Evolutionary conservation across 192 early-diverging fungal species (phyloP), one percentile per base, ranked within the genome.

Genomic region (Phycomyces nitens): DNA sequence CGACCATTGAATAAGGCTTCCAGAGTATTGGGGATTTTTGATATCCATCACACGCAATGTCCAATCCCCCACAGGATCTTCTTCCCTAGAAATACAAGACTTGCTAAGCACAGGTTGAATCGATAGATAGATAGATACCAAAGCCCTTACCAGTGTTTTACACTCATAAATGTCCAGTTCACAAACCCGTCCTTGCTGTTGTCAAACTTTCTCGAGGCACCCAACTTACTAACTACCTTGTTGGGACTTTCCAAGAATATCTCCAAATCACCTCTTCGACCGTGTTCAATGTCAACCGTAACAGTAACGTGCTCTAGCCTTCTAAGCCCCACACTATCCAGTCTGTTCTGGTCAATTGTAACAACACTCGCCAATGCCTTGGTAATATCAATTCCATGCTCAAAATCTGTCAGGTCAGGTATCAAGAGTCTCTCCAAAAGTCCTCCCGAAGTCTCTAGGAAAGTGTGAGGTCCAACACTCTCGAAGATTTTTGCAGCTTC

Each of bases 91-190:
- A 18, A 16, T 27, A 27, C 6, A 53, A 42, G 44, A 24, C 10
- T 18, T 6, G 5, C 10, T 41, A 40, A 42, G 18, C 39, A 2
- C 42, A 52, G 68, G 41, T 64, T 56, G n/a, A 57, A 29, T 64
- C 41, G 54, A 50, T 9, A 23, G 10, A 41, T n/a, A 12, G 23
- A 24, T 5, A 57, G 52, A 49, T 20, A 23, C 15, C 7, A 34
- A 34, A 34, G 29, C 7, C 3, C 50, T 64, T 78, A 94, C 92
- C 97, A 99, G 64, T 99, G 97, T 74, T 90, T 92, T 41, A 99
- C 94, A 27, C 81, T 89, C 93, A 95, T 96, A 63, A 97, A 93
- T 26, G 91, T 94, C 97, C 97, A 99, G 60, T 87, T 81, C 8
- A 56, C 16, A 57, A 96, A 89, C 11, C 97, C 97, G 10, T 70